Evolutionary conservation across 495 filamentous ascomycete genomes (phyloP).

Genomic region (Lineolata rhizophorae): DNA sequence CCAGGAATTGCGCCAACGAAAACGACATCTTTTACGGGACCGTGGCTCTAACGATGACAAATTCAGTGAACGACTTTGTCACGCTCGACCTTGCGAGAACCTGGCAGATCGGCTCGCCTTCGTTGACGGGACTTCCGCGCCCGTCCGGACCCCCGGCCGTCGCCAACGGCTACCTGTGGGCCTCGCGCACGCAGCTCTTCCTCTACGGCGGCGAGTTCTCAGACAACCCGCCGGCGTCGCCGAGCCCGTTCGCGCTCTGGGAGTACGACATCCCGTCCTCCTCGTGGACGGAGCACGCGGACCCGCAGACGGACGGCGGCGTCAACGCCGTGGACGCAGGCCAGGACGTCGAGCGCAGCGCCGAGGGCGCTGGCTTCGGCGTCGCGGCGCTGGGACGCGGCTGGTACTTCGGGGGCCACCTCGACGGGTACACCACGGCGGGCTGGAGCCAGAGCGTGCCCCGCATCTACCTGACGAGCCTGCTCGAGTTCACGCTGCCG

Average conservation of each 20-base stretch:
- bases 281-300: slow-evolving; percentile 36
- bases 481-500: slow-evolving; percentile 55
- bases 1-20: too few species aligned
- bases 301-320: slow-evolving; percentile 32
- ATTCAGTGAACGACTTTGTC: slow-evolving; percentile 46
- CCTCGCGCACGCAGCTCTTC: slow-evolving; percentile 38
- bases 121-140: slow-evolving; percentile 33
- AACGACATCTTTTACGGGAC: too few species aligned
- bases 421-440: slow-evolving; percentile 41
- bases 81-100: slow-evolving; percentile 39
- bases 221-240: slow-evolving; percentile 28
- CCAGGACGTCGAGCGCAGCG: slow-evolving; percentile 34
- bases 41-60: slow-evolving; percentile 1
- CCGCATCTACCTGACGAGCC: slow-evolving; percentile 45
- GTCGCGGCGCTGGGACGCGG: slow-evolving; percentile 43
- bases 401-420: slow-evolving; percentile 58
- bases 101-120: slow-evolving; percentile 43
- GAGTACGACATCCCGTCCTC: slow-evolving; percentile 34
- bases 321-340: slow-evolving; percentile 30
- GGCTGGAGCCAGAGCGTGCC: slow-evolving; percentile 42
- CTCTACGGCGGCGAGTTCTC: slow-evolving; percentile 55
- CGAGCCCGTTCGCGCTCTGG: slow-evolving; percentile 37
- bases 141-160: slow-evolving; percentile 49
- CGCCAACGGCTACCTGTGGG: slow-evolving; percentile 50
- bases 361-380: slow-evolving; percentile 48